A percentile compares a stretch with the other conserved stretches of the same genome.
phyloP scores from a whole-genome alignment of 805 yeast species.

The Candida tammaniensis region DNA sequence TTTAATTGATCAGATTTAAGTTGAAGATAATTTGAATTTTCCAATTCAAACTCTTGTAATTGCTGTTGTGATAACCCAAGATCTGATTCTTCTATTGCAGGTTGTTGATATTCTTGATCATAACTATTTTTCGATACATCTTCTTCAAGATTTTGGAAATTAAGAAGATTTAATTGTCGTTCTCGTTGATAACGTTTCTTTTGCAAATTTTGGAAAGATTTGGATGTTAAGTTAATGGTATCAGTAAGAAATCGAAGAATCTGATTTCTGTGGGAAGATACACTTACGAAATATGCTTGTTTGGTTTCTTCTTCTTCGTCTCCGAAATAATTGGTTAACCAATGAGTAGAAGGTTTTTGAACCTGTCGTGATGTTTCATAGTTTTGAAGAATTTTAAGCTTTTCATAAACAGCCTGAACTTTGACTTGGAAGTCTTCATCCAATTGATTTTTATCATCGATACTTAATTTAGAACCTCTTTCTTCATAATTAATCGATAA shows the following conservation, averaged over 20 bases:
- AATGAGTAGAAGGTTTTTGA: constrained; percentile 13
- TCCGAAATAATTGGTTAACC: constrained; percentile 20
- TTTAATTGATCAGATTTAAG: constrained; percentile 58
- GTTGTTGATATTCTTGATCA: not conserved
- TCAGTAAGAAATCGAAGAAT: constrained; percentile 48
- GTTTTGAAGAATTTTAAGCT: constrained; percentile 46
- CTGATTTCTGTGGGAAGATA: constrained; percentile 46
- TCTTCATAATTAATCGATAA: constrained; percentile 21
- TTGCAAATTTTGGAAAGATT: constrained; percentile 48
- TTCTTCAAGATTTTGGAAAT: constrained; percentile 40
- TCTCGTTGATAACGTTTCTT: constrained; percentile 45
- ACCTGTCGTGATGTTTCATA: constrained; percentile 50
- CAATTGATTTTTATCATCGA: constrained; percentile 51
- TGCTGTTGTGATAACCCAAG: constrained; percentile 48
- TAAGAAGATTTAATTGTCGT: constrained; percentile 29
- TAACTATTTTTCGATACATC: constrained; percentile 3
- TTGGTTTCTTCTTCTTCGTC: constrained; percentile 34
- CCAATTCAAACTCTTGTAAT: constrained; percentile 53
- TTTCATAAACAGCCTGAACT: constrained; percentile 50
- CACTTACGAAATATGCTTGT: constrained; percentile 31
- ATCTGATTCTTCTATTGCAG: constrained; percentile 13
- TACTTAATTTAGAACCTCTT: constrained; percentile 27
- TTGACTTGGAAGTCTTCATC: constrained; percentile 55
- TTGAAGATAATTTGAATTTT: constrained; percentile 54
- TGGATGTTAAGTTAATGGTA: constrained; percentile 40